phyloP scores from a whole-genome alignment of 805 yeast species.

The Tetrapisispora nanseiensis region DNA sequence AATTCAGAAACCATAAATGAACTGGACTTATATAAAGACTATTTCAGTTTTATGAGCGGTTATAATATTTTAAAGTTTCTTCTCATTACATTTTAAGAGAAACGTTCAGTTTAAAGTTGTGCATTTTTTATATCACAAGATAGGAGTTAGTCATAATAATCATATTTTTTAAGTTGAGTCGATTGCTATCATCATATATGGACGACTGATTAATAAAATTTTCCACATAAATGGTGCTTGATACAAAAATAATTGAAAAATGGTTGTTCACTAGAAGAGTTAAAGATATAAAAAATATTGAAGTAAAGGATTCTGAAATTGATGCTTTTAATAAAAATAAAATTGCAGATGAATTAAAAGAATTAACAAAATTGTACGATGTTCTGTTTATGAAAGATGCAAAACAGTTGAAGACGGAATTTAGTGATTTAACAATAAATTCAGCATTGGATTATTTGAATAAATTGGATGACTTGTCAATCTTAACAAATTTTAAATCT shows the following conservation, averaged over 20 bases:
- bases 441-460: background rate
- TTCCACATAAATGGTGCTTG: background rate
- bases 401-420: background rate
- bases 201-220: too few relatives aligned
- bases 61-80: too few relatives aligned
- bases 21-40: too few relatives aligned
- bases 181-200: too few relatives aligned
- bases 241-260: background rate
- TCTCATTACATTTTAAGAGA: too few relatives aligned
- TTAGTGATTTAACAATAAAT: background rate
- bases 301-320: background rate
- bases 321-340: background rate
- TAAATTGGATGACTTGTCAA: background rate
- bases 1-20: too few relatives aligned
- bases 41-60: too few relatives aligned
- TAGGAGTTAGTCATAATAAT: too few relatives aligned
- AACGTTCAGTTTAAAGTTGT: too few relatives aligned
- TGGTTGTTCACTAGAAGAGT: conserved; percentile 1
- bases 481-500: background rate
- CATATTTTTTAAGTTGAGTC: too few relatives aligned
- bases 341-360: background rate
- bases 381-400: background rate
- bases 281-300: background rate
- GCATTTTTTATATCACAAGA: too few relatives aligned
- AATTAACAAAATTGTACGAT: background rate